Conservation (phyloP, 129 eudicot species). For the Saposhnikovia divaricata region DNA sequence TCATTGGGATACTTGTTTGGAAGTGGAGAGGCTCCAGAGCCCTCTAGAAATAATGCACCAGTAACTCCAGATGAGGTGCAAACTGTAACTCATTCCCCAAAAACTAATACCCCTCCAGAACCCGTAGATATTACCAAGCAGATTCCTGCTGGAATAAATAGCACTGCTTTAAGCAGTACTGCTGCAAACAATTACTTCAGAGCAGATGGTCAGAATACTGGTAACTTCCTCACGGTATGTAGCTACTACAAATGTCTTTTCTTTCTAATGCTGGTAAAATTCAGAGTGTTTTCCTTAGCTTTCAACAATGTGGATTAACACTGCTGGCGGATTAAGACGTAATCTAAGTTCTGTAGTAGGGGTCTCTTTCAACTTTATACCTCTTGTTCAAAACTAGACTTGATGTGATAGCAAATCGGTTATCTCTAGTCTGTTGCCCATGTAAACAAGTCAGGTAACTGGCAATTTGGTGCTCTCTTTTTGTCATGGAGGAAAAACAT, state of each 20-base stretch:
- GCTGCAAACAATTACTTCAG: constrained; percentile 41
- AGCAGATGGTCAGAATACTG: constrained; percentile 58
- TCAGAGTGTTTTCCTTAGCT: constrained; percentile 3
- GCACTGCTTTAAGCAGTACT: constrained; percentile 19
- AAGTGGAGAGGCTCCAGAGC: constrained; percentile 46
- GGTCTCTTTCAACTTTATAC: neutral
- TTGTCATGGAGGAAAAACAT: neutral
- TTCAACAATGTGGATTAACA: neutral
- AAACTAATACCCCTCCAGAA: constrained; percentile 21
- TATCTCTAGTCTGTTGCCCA: neutral
- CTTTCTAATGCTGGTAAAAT: neutral
- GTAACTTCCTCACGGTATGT: constrained; percentile 53
- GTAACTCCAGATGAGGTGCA: constrained; percentile 26
- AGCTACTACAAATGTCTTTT: neutral
- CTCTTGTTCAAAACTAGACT: neutral
- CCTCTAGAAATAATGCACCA: constrained; percentile 28
- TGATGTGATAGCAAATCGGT: neutral
- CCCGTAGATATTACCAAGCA: constrained; percentile 43
- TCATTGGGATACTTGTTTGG: constrained; percentile 57
- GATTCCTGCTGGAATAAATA: constrained; percentile 48
- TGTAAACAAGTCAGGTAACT: neutral
- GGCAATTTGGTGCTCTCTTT: neutral
- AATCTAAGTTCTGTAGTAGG: neutral
- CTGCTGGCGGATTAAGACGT: neutral
- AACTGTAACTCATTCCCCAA: constrained; percentile 24